phyloP scores from a whole-genome alignment of 306 rosid genomes.

The Lotus japonicus region DNA sequence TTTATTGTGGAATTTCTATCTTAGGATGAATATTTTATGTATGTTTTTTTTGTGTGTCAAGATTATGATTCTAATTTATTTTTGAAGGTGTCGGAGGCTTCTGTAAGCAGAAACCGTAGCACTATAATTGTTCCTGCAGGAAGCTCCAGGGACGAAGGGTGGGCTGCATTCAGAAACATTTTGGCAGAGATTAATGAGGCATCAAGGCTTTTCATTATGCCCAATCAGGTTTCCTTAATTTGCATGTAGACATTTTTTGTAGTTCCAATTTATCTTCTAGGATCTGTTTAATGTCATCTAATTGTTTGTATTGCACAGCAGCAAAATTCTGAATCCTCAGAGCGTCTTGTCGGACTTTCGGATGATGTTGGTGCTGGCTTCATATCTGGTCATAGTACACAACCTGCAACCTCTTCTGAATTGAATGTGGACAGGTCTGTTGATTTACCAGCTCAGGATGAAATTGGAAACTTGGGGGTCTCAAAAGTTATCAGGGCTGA shows the following conservation, averaged over 20 bases:
- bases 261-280: conserved; percentile 11
- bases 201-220: conserved; percentile 84
- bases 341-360: conserved; percentile 86
- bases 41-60: conserved; percentile 18
- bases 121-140: conserved; percentile 99
- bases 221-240: conserved; percentile 73
- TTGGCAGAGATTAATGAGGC: conserved; percentile 97
- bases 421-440: conserved; percentile 79
- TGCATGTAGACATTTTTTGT: neutral
- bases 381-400: conserved; percentile 91
- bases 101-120: conserved; percentile 97
- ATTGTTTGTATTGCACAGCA: conserved; percentile 36
- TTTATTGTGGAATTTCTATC: neutral
- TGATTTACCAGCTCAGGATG: conserved; percentile 83
- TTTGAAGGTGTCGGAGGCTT: conserved; percentile 90
- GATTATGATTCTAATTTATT: conserved; percentile 19
- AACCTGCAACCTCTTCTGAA: conserved; percentile 75
- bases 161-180: conserved; percentile 96
- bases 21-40: neutral
- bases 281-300: conserved; percentile 24
- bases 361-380: conserved; percentile 99
- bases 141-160: conserved; percentile 91
- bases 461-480: conserved; percentile 76
- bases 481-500: conserved; percentile 97
- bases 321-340: conserved; percentile 89